phyloP scores from a whole-genome alignment of 108 stramenopile species.

The Aurantiochytrium sp. region DNA sequence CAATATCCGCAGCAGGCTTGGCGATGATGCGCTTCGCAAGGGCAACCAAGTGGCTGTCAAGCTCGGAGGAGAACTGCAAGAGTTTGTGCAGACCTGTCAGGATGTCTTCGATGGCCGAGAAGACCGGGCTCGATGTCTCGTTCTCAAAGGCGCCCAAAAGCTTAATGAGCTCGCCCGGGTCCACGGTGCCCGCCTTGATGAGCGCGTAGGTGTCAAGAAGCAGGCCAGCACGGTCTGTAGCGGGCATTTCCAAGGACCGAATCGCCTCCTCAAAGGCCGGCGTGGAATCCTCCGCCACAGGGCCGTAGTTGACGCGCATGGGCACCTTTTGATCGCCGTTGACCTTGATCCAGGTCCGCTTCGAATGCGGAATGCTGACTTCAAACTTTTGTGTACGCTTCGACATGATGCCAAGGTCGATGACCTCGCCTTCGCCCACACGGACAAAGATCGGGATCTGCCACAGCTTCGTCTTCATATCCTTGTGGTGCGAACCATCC shows the following conservation, averaged over 20 bases:
- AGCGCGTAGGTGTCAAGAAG: slow-evolving; percentile 77
- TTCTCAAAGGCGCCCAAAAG: slow-evolving; percentile 65
- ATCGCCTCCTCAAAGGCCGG: slow-evolving; percentile 58
- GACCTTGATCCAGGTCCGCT: slow-evolving; percentile 77
- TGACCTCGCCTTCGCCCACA: slow-evolving; percentile 56
- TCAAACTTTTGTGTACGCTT: slow-evolving; percentile 67
- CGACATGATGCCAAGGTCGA: slow-evolving; percentile 68
- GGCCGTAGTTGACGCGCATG: slow-evolving; percentile 71
- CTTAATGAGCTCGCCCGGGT: slow-evolving; percentile 64
- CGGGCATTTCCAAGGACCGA: slow-evolving; percentile 48
- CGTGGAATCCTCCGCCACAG: slow-evolving; percentile 55
- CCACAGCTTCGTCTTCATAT: slow-evolving; percentile 73
- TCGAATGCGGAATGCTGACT: background rate
- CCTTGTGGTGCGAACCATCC: slow-evolving; percentile 65
- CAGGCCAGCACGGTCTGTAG: slow-evolving; percentile 77
- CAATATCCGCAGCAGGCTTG: slow-evolving; percentile 55
- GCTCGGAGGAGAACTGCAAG: slow-evolving; percentile 59
- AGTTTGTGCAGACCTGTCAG: slow-evolving; percentile 64
- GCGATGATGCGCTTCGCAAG: slow-evolving; percentile 63
- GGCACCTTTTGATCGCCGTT: slow-evolving; percentile 90
- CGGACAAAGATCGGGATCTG: slow-evolving; percentile 79
- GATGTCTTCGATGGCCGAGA: slow-evolving; percentile 65
- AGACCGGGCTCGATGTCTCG: slow-evolving; percentile 79
- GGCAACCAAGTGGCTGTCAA: slow-evolving; percentile 49
- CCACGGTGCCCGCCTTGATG: slow-evolving; percentile 76